Evolutionary conservation across 495 filamentous ascomycete species (phyloP), one percentile per base, ranked within the genome.

Genomic region (Pseudomonodictys pantanalensis): DNA sequence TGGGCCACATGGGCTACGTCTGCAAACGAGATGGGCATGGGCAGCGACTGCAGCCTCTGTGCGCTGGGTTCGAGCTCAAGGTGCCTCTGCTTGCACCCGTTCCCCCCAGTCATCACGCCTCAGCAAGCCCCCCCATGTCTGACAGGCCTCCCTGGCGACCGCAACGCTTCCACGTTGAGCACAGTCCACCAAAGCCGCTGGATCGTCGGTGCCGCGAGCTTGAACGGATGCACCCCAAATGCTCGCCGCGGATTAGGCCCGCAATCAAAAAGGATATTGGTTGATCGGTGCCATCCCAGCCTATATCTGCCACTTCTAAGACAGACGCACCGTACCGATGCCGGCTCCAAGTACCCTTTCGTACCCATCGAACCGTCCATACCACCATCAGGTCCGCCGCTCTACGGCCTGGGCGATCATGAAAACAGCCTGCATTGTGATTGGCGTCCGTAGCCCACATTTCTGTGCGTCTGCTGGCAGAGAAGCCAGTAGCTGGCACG

Each of bases 251-350:
- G 60, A 35, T 48, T 52, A 66, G 57, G 44, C 52, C 45, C 54
- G 52, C 52, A 66, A 66, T 66, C 64, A 62, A 66, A 66, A 49
- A 30, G 43, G 52, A 66, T 66, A 66, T 66, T 66, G 62, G 62
- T 29, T 56, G 56, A 60, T 60, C 49, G 56, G 62, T 66, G 64
- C 64, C 11, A 62, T 56, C 52, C 64, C 35, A 28, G 48, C 43
- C 52, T 64, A 64, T 64, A 62, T 56, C 38, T 20, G 52, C 4
- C 20, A 15, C 11, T 55, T 29, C 48, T 60, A 60, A 66, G 41
- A 42, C 6, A 17, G 46, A 15, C 33, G 22, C 58, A 6, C 60
- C 49, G 47, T 58, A 58, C 64, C 57, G 56, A 60, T 56, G 49
- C 58, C 58, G 52, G 63, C 57, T 64, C 43, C 50, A 52, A 58